phyloP scores from a whole-genome alignment of 345 rosid genomes.

The Stellera chamaejasme region DNA sequence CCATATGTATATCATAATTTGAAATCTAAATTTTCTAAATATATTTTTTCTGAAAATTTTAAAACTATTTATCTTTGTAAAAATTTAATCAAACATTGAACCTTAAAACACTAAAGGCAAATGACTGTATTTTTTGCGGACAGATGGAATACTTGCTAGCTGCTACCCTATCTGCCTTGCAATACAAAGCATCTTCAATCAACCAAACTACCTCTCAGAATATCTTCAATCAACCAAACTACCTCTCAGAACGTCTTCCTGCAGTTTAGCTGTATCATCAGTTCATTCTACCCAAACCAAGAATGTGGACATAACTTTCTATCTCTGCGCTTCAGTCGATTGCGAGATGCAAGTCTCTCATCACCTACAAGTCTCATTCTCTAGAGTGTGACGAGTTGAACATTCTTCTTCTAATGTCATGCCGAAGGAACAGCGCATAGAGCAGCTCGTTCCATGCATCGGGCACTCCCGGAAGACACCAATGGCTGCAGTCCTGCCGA shows the following conservation, averaged over 20 bases:
- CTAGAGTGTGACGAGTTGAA: slow-evolving; percentile 16
- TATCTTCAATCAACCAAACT: not conserved
- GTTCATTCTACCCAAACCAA: too few relatives aligned
- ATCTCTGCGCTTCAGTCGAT: not conserved
- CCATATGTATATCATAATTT: too few relatives aligned
- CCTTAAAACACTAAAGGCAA: too few relatives aligned
- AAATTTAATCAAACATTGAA: not conserved
- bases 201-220: not conserved
- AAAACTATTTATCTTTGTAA: too few relatives aligned
- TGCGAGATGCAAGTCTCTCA: not conserved
- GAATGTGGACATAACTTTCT: slow-evolving; percentile 3
- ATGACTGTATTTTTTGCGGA: too few relatives aligned
- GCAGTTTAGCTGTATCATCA: not conserved
- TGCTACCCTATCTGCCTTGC: not conserved
- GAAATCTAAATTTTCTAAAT: too few relatives aligned
- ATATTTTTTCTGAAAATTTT: too few relatives aligned
- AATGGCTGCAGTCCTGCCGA: slow-evolving; percentile 82
- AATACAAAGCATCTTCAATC: too few relatives aligned
- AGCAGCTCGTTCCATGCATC: slow-evolving; percentile 90
- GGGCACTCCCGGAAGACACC: slow-evolving; percentile 96
- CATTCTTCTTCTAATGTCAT: slow-evolving; percentile 12
- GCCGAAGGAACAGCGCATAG: slow-evolving; percentile 43
- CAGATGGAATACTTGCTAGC: too few relatives aligned
- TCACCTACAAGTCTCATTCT: not conserved
- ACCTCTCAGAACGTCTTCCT: not conserved